Conservation (phyloP, 495 filamentous ascomycete species). For the Penicillium coprophilum region DNA sequence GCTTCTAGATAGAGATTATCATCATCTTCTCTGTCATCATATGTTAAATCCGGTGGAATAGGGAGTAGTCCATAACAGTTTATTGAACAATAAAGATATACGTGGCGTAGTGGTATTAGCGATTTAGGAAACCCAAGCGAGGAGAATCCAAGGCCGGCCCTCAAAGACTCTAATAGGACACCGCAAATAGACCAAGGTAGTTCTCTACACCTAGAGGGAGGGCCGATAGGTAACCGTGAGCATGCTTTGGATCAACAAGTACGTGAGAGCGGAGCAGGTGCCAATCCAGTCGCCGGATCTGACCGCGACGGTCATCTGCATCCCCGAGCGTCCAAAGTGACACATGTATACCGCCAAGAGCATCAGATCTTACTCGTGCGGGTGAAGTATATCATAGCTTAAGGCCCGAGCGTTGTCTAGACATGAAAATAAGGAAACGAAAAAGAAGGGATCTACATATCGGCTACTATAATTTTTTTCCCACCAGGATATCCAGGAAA, state of each 20-base stretch:
- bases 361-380: too few relatives aligned
- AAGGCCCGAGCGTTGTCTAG: too few relatives aligned
- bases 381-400: too few relatives aligned
- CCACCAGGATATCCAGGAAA: too few relatives aligned
- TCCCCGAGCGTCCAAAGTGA: too few relatives aligned
- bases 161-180: slow-evolving; percentile 30
- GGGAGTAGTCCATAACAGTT: slow-evolving; percentile 24
- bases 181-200: slow-evolving; percentile 32
- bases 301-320: slow-evolving; percentile 25
- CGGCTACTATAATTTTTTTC: too few relatives aligned
- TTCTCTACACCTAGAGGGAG: slow-evolving; percentile 16
- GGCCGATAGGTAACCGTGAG: slow-evolving; percentile 29
- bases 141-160: slow-evolving; percentile 24
- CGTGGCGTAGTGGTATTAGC: slow-evolving; percentile 20
- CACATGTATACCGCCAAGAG: too few relatives aligned
- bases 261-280: slow-evolving; percentile 30
- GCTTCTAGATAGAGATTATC: too few relatives aligned
- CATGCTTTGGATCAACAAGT: slow-evolving; percentile 34
- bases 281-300: slow-evolving; percentile 27
- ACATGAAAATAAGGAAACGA: too few relatives aligned
- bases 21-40: too few relatives aligned
- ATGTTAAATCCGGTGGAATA: too few relatives aligned
- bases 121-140: slow-evolving; percentile 23
- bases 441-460: too few relatives aligned
- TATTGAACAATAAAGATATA: slow-evolving; percentile 32